These are phyloP conservation scores for Friedmanniomyces simplex DNA, from an alignment of 495 filamentous ascomycete genomes.

Conservation along the genomic window DNA sequence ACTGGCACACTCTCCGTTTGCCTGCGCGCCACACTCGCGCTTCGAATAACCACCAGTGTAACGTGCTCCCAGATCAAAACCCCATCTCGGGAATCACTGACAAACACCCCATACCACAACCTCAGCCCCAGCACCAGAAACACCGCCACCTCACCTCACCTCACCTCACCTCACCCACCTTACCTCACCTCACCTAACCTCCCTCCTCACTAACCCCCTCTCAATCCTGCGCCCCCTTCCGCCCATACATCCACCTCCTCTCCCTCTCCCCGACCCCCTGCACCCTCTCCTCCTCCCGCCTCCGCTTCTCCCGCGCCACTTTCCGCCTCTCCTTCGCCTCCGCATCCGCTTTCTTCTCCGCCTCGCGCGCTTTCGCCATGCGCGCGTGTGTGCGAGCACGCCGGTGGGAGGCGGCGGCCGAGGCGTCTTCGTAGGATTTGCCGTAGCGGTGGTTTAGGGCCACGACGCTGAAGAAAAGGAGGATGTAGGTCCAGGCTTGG, in stretches of 20 bases:
- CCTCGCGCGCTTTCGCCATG: neutral
- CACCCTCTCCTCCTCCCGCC: conserved; percentile 5
- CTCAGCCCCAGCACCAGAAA: no score
- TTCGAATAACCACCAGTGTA: no score
- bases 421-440: conserved; percentile 7
- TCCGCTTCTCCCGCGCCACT: neutral
- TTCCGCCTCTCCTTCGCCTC: neutral
- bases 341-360: conserved; percentile 2
- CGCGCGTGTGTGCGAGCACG: neutral
- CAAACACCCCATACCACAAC: no score
- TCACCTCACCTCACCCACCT: no score
- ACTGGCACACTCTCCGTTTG: no score
- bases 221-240: neutral
- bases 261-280: neutral
- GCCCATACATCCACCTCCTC: conserved; percentile 1
- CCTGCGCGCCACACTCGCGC: no score
- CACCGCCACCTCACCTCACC: no score
- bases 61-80: no score
- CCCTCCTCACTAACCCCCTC: neutral
- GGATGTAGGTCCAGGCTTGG: neutral
- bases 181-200: neutral
- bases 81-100: no score
- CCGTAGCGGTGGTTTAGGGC: conserved; percentile 8
- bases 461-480: conserved; percentile 4
- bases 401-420: neutral